phyloP scores from a whole-genome alignment of 495 filamentous ascomycete species.

The Aspergillus ostianus region DNA sequence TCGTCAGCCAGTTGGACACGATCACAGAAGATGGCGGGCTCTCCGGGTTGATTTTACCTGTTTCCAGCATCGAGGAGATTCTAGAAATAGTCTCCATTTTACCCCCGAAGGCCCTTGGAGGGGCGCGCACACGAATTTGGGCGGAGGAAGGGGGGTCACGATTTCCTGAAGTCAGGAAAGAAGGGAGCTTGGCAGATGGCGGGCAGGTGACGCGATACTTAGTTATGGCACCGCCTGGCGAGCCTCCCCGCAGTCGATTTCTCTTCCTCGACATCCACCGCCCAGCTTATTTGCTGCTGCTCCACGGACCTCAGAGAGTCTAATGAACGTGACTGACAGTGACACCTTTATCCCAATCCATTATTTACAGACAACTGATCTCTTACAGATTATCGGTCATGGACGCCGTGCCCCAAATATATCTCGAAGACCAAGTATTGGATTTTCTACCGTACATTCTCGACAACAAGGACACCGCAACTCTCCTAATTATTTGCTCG shows the following conservation, averaged over 20 bases:
- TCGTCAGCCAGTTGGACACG: conserved; percentile 21
- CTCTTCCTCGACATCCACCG: not conserved
- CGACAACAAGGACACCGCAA: conserved; percentile 48
- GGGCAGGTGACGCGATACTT: conserved; percentile 18
- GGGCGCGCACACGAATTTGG: conserved; percentile 14
- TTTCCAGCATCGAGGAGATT: conserved; percentile 91
- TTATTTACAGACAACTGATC: not conserved
- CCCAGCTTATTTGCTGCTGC: not conserved
- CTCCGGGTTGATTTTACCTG: conserved; percentile 53
- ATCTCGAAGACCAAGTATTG: conserved; percentile 30
- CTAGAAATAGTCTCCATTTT: conserved; percentile 93
- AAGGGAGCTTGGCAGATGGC: conserved; percentile 12
- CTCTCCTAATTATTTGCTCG: conserved; percentile 69
- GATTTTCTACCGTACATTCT: conserved; percentile 67
- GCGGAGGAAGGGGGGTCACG: conserved; percentile 19
- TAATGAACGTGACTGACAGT: not conserved
- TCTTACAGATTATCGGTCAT: conserved; percentile 16
- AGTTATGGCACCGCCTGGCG: not conserved
- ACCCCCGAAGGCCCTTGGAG: conserved; percentile 23
- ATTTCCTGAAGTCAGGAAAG: conserved; percentile 4
- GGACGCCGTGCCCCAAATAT: conserved; percentile 24
- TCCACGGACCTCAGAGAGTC: not conserved
- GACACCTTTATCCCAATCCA: not conserved
- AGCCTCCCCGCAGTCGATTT: conserved; percentile 7
- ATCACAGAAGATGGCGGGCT: not conserved